Conservation (phyloP, 2,329 filamentous ascomycete genomes). For the Fusarium sp. region DNA sequence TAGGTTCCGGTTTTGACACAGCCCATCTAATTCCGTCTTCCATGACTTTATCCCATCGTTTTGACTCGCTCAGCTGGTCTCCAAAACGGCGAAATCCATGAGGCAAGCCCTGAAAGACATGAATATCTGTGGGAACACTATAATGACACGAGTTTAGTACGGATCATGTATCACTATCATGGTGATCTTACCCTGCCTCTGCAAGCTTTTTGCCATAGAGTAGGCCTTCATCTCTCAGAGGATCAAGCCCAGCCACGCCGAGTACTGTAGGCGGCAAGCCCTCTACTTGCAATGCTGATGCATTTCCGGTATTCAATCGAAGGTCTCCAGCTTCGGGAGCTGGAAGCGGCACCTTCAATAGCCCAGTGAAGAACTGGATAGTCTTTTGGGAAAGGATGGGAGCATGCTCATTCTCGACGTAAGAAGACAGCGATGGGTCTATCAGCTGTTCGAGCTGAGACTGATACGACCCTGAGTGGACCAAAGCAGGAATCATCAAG, state of each 20-base stretch:
- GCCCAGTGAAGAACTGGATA: slow-evolving; percentile 37
- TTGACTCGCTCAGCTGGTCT: slow-evolving; percentile 50
- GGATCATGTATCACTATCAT: accelerated
- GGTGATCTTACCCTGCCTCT: slow-evolving; percentile 55
- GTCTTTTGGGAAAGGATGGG: slow-evolving; percentile 58
- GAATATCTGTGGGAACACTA: slow-evolving; percentile 60
- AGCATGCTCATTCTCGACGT: slow-evolving; percentile 58
- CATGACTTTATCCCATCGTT: slow-evolving; percentile 57
- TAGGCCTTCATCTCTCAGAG: slow-evolving; percentile 61
- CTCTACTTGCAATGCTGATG: slow-evolving; percentile 48
- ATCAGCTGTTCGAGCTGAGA: slow-evolving; percentile 50
- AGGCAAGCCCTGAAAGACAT: slow-evolving; percentile 63
- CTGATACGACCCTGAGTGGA: slow-evolving; percentile 30
- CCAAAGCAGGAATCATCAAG: slow-evolving; percentile 60
- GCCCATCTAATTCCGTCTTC: slow-evolving; percentile 58
- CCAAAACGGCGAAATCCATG: slow-evolving; percentile 60
- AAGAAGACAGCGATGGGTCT: slow-evolving; percentile 54
- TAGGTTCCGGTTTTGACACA: slow-evolving; percentile 49
- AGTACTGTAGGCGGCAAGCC: slow-evolving; percentile 58
- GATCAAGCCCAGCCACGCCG: slow-evolving; percentile 59
- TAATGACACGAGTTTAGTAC: background rate
- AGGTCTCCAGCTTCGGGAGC: slow-evolving; percentile 47
- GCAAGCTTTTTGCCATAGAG: slow-evolving; percentile 57
- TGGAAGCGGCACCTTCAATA: slow-evolving; percentile 41
- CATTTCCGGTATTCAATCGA: slow-evolving; percentile 52